Evolutionary conservation across 129 eudicot genomes (phyloP), one percentile per base, ranked within the genome.

Genomic region (Flaveria robusta): DNA sequence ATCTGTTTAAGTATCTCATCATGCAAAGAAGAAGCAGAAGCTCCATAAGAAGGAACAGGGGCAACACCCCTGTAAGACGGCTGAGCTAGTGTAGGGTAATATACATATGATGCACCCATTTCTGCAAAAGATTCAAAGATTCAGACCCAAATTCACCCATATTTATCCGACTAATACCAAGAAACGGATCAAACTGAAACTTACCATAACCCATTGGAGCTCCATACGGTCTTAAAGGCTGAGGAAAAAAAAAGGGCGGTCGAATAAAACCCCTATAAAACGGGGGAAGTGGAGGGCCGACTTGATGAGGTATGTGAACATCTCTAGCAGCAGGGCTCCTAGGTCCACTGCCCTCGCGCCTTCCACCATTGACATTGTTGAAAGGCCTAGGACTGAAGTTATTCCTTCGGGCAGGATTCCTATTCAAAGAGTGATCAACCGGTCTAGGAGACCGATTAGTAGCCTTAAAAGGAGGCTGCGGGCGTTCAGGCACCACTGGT

Each of bases 161-260:
- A 0, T 13, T 39, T 66, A 71, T 19, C 14, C 12, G 8, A 63
- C 0, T 56, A 37, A 65, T 6, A 49, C 11, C 45, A 20, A 70
- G 13, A 37, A 50, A 20, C 3, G 5, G 12, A 60, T 55, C 56
- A 23, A 12, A 5, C 9, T 26, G 10, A 1, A 56, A 62, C 87
- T 81, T 78, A 91, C 97, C 95, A 71, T 78, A 86, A 55, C 87
- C 90, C 88, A 91, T 81, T 1, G 79, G 88, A 72, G 72, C 66
- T 52, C 82, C 88, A 63, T 82, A 88, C 0, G 89, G 76, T 74
- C 94, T 83, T 69, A 84, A 14, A 15, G 80, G 82, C 24, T 52
- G 84, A 12, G 78, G 71, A 16, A 86, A 74, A 34, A 63, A 14
- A 66, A 86, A 88, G 1, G 93, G 86, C 3, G 93, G 77, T 66